Evolutionary conservation across 345 rosid genomes (phyloP), one percentile per base, ranked within the genome.

Genomic region (Gossypium thurberi): DNA sequence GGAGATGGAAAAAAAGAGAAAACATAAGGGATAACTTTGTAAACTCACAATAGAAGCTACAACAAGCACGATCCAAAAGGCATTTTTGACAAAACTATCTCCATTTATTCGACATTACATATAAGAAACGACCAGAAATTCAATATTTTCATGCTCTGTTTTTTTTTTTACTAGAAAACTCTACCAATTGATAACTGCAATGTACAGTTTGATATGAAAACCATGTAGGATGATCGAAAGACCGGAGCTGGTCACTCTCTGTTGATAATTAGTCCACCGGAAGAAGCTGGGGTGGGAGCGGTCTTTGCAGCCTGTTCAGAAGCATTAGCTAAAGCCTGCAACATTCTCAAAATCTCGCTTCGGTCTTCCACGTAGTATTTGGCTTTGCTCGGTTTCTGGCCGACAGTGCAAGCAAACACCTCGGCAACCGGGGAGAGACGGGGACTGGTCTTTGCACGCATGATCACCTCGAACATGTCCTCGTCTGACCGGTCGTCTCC

Each of bases 381-480:
- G 15, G 62, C 62, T 8, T 57, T 57, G 62, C 62, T 57, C 4
- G 62, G 62, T 57, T 57, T 57, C 62, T 57, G 62, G 15, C 62
- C 62, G 7, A 57, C 62, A 57, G 62, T 57, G 62, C 62, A 57
- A 11, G 62, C 62, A 57, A 57, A 57, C 15, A 57, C 62, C 6
- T 57, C 62, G 0, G 62, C 62, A 57, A 57, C 62, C 1, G 62
- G 62, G 4, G 62, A 57, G 62, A 57, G 62, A 23, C 33, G 10
- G 33, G 62, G 33, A 10, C 62, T 33, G 14, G 62, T 21, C 33
- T 23, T 57, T 23, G 62, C 62, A 23, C 3, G 62, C 33, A 21
- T 57, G 62, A 57, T 57, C 37, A 57, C 62, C 62, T 57, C 62
- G 33, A 57, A 57, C 62, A 57, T 57, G 62, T 57, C 62, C 62